Evolutionary conservation across 768 basidiomycete genomes (phyloP).

Genomic region (Exsudoporus frostii): DNA sequence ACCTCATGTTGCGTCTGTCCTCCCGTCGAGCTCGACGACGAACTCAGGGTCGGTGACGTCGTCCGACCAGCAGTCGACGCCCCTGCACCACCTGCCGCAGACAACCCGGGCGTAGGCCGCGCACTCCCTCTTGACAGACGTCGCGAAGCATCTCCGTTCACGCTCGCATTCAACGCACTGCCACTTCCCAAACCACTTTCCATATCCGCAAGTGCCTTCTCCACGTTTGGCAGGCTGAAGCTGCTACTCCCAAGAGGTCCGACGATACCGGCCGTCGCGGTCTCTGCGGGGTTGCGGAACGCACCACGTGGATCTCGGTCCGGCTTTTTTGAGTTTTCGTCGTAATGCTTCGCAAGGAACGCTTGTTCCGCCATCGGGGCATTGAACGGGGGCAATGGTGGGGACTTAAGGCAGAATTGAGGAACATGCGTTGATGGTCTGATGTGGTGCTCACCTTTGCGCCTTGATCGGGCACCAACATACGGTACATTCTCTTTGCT

Average conservation of each 20-base stretch:
- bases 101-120: slow-evolving; percentile 36
- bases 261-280: slow-evolving; percentile 68
- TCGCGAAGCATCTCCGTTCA: slow-evolving; percentile 34
- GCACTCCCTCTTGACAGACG: slow-evolving; percentile 31
- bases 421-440: neutral
- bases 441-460: slow-evolving; percentile 50
- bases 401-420: slow-evolving; percentile 41
- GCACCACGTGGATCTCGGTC: slow-evolving; percentile 86
- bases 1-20: slow-evolving; percentile 80
- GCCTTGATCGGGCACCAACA: slow-evolving; percentile 74
- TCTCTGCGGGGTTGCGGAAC: slow-evolving; percentile 76
- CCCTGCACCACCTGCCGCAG: slow-evolving; percentile 36
- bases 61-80: slow-evolving; percentile 33
- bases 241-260: slow-evolving; percentile 89
- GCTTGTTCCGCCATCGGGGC: slow-evolving; percentile 83
- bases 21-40: slow-evolving; percentile 43
- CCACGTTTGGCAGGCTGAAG: slow-evolving; percentile 83
- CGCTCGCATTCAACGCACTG: slow-evolving; percentile 33
- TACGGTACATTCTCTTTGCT: slow-evolving; percentile 64
- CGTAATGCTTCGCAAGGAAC: slow-evolving; percentile 89
- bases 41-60: slow-evolving; percentile 36
- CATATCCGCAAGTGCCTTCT: slow-evolving; percentile 86
- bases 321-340: slow-evolving; percentile 85
- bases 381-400: slow-evolving; percentile 71
- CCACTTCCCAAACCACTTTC: slow-evolving; percentile 51